These are phyloP conservation scores for Lasiosphaeriaceae sp. DNA, from an alignment of 495 filamentous ascomycete genomes.

Conservation along the genomic window DNA sequence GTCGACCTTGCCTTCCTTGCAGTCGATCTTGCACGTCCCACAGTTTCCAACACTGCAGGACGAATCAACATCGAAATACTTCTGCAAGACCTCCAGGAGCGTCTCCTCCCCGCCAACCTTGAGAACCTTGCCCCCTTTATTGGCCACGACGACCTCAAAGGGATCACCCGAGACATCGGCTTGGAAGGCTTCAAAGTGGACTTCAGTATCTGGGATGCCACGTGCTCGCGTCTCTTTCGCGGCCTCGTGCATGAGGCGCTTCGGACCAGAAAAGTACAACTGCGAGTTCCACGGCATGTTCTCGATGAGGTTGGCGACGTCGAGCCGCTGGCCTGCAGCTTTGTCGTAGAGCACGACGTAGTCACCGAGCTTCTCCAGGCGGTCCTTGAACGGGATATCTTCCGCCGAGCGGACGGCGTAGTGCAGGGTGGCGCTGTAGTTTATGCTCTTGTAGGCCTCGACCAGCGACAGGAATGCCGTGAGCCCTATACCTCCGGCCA, in stretches of 20 bases:
- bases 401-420: conserved; percentile 44
- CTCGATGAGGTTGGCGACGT: conserved; percentile 38
- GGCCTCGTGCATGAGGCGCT: conserved; percentile 47
- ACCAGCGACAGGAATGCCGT: conserved; percentile 46
- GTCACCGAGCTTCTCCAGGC: conserved; percentile 32
- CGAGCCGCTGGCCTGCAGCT: conserved; percentile 42
- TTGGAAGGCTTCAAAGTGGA: conserved; percentile 55
- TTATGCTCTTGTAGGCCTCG: conserved; percentile 33
- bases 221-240: conserved; percentile 27
- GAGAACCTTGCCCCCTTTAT: conserved; percentile 23
- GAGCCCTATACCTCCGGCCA: conserved; percentile 50
- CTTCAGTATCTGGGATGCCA: conserved; percentile 39
- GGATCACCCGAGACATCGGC: conserved; percentile 50
- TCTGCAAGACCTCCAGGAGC: conserved; percentile 39
- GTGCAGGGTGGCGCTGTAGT: conserved; percentile 44
- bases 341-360: conserved; percentile 44
- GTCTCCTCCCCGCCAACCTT: conserved; percentile 41
- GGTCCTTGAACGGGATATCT: conserved; percentile 44
- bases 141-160: conserved; percentile 48
- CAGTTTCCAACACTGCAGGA: conserved; percentile 59
- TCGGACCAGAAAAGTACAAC: conserved; percentile 53
- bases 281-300: conserved; percentile 43
- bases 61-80: conserved; percentile 40
- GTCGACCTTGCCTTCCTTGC: conserved; percentile 48
- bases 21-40: conserved; percentile 50